phyloP scores from a whole-genome alignment of 257 asterid species.

The Solanum arcanum region DNA sequence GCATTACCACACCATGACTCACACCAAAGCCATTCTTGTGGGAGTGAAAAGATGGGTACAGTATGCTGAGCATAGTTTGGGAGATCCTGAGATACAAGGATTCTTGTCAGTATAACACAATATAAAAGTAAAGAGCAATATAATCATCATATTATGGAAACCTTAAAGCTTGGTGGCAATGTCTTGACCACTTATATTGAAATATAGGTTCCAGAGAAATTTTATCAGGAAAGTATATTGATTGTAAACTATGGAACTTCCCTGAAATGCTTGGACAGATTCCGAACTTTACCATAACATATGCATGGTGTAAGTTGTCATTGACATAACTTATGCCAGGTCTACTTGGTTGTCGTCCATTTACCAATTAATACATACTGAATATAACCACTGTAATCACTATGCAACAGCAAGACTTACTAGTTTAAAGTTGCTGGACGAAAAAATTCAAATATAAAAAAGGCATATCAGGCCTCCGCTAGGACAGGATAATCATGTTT shows the following conservation, averaged over 20 bases:
- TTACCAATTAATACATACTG: neutral
- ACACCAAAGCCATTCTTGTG: conserved; percentile 99
- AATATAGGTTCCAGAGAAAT: neutral
- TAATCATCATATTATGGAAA: neutral
- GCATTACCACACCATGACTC: conserved; percentile 98
- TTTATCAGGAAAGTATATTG: neutral
- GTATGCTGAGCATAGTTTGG: conserved; percentile 97
- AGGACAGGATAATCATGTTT: neutral
- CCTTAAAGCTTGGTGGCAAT: neutral
- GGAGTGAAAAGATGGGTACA: conserved; percentile 94
- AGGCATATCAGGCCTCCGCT: neutral
- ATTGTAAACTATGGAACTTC: neutral
- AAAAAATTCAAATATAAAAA: neutral
- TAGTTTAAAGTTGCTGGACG: neutral
- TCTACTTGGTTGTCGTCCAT: neutral
- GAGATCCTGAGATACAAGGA: conserved; percentile 58
- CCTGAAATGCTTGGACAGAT: neutral
- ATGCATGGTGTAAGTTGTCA: neutral
- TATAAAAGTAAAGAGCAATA: neutral
- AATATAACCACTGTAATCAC: neutral
- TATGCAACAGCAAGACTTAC: neutral
- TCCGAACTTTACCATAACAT: neutral
- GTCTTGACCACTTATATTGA: neutral
- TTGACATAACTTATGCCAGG: neutral
- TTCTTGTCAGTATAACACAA: conserved; percentile 6